A percentile compares a stretch with the other conserved stretches of the same genome.
Conservation (phyloP, 2,329 filamentous ascomycete species). For the Aphanoascus verrucosus region DNA sequence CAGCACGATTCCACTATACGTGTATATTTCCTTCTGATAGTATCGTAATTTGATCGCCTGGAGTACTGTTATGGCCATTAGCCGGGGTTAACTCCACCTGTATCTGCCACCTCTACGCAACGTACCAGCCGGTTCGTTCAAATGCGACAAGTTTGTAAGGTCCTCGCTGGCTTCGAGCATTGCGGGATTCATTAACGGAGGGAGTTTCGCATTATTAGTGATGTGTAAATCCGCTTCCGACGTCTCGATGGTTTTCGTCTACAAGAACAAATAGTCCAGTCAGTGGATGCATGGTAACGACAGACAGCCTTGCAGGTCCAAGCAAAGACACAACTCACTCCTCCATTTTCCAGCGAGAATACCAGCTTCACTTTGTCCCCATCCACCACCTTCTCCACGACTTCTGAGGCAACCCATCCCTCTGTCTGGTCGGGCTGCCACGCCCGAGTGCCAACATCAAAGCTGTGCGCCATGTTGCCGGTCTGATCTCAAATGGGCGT, state of each 20-base stretch:
- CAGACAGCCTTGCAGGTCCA: neutral
- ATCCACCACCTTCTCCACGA: slow-evolving; percentile 70
- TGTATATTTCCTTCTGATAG: slow-evolving; percentile 98
- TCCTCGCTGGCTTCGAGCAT: slow-evolving; percentile 99
- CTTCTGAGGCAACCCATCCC: slow-evolving; percentile 95
- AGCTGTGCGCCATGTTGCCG: slow-evolving; percentile 70
- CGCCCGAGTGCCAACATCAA: slow-evolving; percentile 91
- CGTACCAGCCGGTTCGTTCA: slow-evolving; percentile 94
- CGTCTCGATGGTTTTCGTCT: slow-evolving; percentile 73
- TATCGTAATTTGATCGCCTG: slow-evolving; percentile 97
- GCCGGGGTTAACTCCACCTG: slow-evolving; percentile 2
- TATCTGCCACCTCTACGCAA: slow-evolving; percentile 2
- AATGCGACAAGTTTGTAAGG: slow-evolving; percentile 89
- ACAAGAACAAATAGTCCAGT: slow-evolving; percentile 7
- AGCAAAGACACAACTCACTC: slow-evolving; percentile 47
- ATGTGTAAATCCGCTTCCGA: slow-evolving; percentile 64
- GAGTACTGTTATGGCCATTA: slow-evolving; percentile 52
- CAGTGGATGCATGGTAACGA: slow-evolving; percentile 5
- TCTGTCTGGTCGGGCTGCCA: slow-evolving; percentile 96
- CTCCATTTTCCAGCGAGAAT: slow-evolving; percentile 85
- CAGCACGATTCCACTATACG: slow-evolving; percentile 95
- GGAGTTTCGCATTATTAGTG: slow-evolving; percentile 65
- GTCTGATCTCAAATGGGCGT: neutral
- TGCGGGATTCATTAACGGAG: slow-evolving; percentile 92
- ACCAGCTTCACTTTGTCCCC: slow-evolving; percentile 79